Evolutionary conservation across 352 stramenopile species (phyloP), one percentile per base, ranked within the genome.

Genomic region (Pythium periplocum): DNA sequence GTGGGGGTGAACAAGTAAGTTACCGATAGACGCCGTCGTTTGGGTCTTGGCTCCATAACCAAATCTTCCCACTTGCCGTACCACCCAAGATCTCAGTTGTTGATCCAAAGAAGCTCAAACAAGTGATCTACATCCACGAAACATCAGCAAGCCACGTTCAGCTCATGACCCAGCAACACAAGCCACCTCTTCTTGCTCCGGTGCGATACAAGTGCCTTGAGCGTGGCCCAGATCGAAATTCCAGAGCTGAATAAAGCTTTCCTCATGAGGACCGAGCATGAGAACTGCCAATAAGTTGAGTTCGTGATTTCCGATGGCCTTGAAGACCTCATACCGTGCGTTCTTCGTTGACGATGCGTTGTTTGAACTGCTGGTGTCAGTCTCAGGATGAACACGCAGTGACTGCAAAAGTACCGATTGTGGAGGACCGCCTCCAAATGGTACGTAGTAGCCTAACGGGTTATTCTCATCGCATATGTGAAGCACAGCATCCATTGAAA

Each of bases 381-480:
- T 12, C 44, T 76, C 61, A 4, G 74, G 69, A 11, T 73, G 57
- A 7, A 88, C 69, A 1, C 69, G 71, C 35, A 88, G 72, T 30
- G 75, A 81, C 41, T 83, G 71, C 1, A 85, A 48, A 8, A 88
- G 43, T 10, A 88, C 81, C 0, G 81, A 91, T 45, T 83, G 73
- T 30, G 82, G 55, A 6, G 63, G 57, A 5, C 61, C 64, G 3
- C 72, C 75, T 35, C 78, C 78, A 38, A 81, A 84, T 1, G 78
- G 76, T 10, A 88, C 71, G 49, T 91, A 89, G 65, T 73, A 91
- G 3, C 81, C 81, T 4, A 75, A 51, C 6, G 78, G 63, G 39
- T 87, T 81, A 60, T 91, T 78, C 50, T 91, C 78, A 33, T 91
- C 77, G 44, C 57, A 86, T 31, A 91, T 75, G 44, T 88, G 78